Base-by-base conservation (phyloP, 2,329 filamentous ascomycete genomes). In the Ophiostoma sp. region DNA sequence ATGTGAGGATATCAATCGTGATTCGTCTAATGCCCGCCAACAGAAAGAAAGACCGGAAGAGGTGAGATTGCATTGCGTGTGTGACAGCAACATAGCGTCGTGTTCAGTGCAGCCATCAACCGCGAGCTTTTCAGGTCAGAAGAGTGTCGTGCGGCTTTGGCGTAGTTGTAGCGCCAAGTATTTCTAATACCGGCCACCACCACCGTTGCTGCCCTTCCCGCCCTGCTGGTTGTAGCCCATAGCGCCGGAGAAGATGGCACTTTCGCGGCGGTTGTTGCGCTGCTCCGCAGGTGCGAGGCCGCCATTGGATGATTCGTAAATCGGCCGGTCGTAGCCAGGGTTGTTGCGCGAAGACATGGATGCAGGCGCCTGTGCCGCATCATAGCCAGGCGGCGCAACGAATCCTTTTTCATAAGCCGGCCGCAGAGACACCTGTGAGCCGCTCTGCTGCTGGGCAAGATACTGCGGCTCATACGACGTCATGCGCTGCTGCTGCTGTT, bases 221-320 rank as follows among this genome's bases (percentile, higher is more conserved):
- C 14, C 40, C 45, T 67, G 66, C 44, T 81, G 79, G 67, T 79
- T 82, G 44, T 85, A 75, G 36, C 42, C 63, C 40, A 44, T 65
- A 36, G 18, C 14, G 27, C 79, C 78, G 69, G 83, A 79, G 74
- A 82, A 81, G 70, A 87, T 85, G 63, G 81, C 79, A 73, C 87
- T 89, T 76, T 89, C 86, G 65, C 87, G 82, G 65, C 85, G 80
- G 55, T 63, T 71, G 47, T 75, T 74, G 66, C 78, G 78, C 49
- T 80, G 77, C 65, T 79, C 78, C 3, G 73, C 70, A 3, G 63
- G 63, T 5, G 75, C 75, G 40, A 66, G 73, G 16, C 55, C 55
- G 55, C 55, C 55, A 11, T 36, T 73, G 14, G 9, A 6, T 2
- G 45, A 47, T 52, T 79, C 77, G 40, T 78, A 78, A 8, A 75